Base-by-base conservation (phyloP, 805 yeast genomes). In the Groenewaldozyma tartarivorans region DNA sequence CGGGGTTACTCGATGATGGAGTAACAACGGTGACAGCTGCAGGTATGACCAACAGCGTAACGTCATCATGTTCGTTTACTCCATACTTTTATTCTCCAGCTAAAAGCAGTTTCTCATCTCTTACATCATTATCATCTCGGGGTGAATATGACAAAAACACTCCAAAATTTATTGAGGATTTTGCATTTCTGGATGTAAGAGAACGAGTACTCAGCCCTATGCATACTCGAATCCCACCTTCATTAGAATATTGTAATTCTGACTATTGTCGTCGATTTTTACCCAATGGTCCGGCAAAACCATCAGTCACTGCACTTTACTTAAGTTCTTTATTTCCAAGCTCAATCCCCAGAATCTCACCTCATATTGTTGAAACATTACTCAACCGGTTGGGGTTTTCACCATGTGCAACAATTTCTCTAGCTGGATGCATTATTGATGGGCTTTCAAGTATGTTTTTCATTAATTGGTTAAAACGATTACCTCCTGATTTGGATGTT, bases 391-490 rank as follows among this genome's bases (percentile, higher is more conserved):
- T 26, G n/a, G n/a, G 34, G 20, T 30, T 39, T 17, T 33, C 39
- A 15, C 39, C 45, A 5, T 33, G 9, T 18, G n/a, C 21, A 15
- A 13, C 32, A 9, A 26, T 42, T 3, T 18, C 45, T 4, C 31
- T 42, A 4, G 43, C 42, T 17, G 43, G 33, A 6, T 42, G 45
- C 20, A 20, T 43, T 9, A 17, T 44, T 9, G 50, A 47, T 40
- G 27, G 47, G 2, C 40, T 47, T 19, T 46, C 50, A 3, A 35
- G 33, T 2, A 38, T 36, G 19, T 47, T 47, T 29, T 47, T 42
- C 39, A 20, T 43, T 1, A 18, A 19, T 6, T 47, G 50, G 50
- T 38, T 47, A 24, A 17, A 26, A 5, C 35, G 44, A 5, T 29
- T 46, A 9, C 49, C 49, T 13, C 33, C 29, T 20, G 43, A 43